These are phyloP conservation scores for Candida dubliniensis DNA, from an alignment of 1,139 yeast species.

Conservation along the genomic window DNA sequence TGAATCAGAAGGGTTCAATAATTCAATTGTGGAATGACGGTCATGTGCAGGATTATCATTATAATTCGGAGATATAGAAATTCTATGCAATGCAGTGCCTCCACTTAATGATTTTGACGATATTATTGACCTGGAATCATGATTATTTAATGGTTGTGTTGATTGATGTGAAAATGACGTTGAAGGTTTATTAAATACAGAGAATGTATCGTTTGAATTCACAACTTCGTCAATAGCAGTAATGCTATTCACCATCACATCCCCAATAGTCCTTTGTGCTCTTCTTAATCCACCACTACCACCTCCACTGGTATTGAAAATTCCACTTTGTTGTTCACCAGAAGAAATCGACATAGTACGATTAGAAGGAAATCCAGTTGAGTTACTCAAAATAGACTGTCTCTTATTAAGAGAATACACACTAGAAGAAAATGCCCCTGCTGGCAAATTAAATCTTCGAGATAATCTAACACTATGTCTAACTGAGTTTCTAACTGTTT, in stretches of 20 bases:
- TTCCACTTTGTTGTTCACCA: conserved; percentile 15
- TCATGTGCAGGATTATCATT: conserved; percentile 29
- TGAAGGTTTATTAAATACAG: conserved; percentile 24
- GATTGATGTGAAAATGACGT: conserved; percentile 16
- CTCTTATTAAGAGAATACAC: conserved; percentile 23
- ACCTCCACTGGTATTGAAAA: background rate
- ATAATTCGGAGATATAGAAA: conserved; percentile 38
- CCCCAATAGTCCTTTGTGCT: conserved; percentile 60
- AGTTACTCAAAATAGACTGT: conserved; percentile 24
- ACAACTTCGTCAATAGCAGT: conserved; percentile 62
- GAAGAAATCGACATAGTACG: conserved; percentile 26
- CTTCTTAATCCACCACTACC: conserved; percentile 14
- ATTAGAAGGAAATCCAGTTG: conserved; percentile 20
- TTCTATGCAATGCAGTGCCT: conserved; percentile 21
- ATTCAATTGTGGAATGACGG: conserved; percentile 50
- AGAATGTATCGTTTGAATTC: conserved; percentile 23
- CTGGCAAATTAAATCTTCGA: conserved; percentile 33
- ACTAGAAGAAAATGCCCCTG: conserved; percentile 18
- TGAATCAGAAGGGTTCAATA: conserved; percentile 41
- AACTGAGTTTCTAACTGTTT: conserved; percentile 81
- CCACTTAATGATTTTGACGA: conserved; percentile 13
- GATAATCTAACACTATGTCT: conserved; percentile 69
- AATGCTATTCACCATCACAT: conserved; percentile 59
- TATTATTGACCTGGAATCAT: conserved; percentile 18
- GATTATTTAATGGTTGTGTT: conserved; percentile 10